Percentiles rank a stretch among this genome's conserved stretches.
phyloP scores from a whole-genome alignment of 2,329 filamentous ascomycete species.

The Alternaria longipes region DNA sequence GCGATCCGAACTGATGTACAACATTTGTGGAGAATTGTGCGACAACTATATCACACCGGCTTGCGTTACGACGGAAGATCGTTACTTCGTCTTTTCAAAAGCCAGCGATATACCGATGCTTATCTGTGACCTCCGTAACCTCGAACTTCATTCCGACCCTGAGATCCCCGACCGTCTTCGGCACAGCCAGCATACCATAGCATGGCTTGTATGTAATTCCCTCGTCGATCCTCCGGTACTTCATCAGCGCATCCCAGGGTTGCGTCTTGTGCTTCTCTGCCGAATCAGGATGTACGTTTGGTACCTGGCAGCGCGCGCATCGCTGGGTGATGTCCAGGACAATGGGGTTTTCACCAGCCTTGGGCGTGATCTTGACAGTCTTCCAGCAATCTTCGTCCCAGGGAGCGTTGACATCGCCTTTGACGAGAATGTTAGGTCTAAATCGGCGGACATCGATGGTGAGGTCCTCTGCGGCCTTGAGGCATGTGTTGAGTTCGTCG shows the following conservation, averaged over 20 bases:
- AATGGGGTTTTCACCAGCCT: conserved; percentile 39
- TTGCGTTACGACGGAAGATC: neutral
- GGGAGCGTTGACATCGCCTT: conserved; percentile 57
- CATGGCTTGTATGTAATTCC: conserved; percentile 71
- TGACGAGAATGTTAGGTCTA: conserved; percentile 69
- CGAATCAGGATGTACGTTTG: conserved; percentile 71
- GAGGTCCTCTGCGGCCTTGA: conserved; percentile 58
- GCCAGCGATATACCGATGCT: conserved; percentile 63
- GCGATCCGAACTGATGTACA: neutral
- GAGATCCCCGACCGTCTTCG: conserved; percentile 65
- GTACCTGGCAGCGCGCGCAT: conserved; percentile 69
- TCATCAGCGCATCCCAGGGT: conserved; percentile 70
- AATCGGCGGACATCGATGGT: conserved; percentile 66
- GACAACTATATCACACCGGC: neutral
- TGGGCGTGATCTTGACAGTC: conserved; percentile 57
- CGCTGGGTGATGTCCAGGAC: conserved; percentile 66
- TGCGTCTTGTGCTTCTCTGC: conserved; percentile 66
- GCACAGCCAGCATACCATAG: conserved; percentile 72
- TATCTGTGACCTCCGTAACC: conserved; percentile 65
- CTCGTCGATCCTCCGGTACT: conserved; percentile 67
- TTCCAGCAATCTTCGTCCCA: conserved; percentile 74
- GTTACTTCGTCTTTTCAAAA: conserved; percentile 26
- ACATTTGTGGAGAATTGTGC: neutral
- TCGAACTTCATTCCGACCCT: conserved; percentile 68
- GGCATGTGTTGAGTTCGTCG: conserved; percentile 65